phyloP scores from a whole-genome alignment of 208 protist genomes.

The Trypanosoma rangeli region DNA sequence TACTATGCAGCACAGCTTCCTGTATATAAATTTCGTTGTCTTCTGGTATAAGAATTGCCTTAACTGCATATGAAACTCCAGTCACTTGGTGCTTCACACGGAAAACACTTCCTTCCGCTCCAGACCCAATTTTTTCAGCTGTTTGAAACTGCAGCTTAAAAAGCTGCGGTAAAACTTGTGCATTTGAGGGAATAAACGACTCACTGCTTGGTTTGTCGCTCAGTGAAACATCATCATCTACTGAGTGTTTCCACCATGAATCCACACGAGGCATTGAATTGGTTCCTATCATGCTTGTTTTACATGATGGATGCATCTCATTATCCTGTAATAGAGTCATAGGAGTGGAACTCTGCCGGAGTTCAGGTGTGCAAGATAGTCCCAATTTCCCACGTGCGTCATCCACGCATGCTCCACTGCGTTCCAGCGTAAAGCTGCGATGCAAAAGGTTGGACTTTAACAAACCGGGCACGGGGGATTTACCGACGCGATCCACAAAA shows the following conservation, averaged over 20 bases:
- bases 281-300: neutral
- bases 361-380: neutral
- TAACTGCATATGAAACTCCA: slow-evolving; percentile 69
- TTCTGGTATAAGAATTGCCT: slow-evolving; percentile 66
- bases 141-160: slow-evolving; percentile 81
- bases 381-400: neutral
- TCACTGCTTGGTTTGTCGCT: slow-evolving; percentile 9
- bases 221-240: slow-evolving; percentile 11
- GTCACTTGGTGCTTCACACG: slow-evolving; percentile 80
- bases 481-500: slow-evolving; percentile 19
- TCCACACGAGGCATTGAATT: slow-evolving; percentile 4
- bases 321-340: neutral
- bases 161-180: slow-evolving; percentile 26
- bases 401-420: neutral
- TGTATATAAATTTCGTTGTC: slow-evolving; percentile 57
- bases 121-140: slow-evolving; percentile 68
- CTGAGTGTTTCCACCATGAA: slow-evolving; percentile 21
- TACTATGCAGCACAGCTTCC: slow-evolving; percentile 81
- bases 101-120: slow-evolving; percentile 76
- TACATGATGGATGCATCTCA: neutral
- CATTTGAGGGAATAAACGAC: neutral
- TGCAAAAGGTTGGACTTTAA: neutral
- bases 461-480: slow-evolving; percentile 6
- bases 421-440: neutral
- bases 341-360: neutral